Evolutionary conservation across 2,329 filamentous ascomycete genomes (phyloP).

Genomic region (Colletotrichum tropicale): DNA sequence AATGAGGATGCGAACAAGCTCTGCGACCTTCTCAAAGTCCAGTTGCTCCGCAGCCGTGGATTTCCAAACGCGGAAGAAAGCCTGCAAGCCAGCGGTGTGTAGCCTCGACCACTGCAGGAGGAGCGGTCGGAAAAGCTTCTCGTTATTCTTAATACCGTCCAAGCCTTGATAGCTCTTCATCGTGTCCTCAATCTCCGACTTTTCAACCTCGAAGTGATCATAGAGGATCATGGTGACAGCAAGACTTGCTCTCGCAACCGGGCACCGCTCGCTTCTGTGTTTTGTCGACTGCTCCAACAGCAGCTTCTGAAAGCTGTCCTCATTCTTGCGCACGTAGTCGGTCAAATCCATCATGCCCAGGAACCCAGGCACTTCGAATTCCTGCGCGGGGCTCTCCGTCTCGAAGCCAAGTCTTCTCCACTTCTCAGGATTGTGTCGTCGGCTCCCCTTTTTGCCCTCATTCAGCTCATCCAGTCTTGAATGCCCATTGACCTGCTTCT

Average conservation of each 20-base stretch:
- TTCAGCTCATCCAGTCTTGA: slow-evolving; percentile 38
- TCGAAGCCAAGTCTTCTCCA: slow-evolving; percentile 94
- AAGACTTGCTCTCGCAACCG: slow-evolving; percentile 84
- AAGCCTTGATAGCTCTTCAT: slow-evolving; percentile 75
- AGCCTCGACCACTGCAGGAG: slow-evolving; percentile 92
- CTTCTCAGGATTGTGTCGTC: slow-evolving; percentile 84
- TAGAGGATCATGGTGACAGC: slow-evolving; percentile 88
- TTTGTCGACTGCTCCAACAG: slow-evolving; percentile 86
- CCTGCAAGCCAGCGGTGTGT: slow-evolving; percentile 83
- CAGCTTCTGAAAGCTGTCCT: slow-evolving; percentile 91
- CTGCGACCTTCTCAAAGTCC: slow-evolving; percentile 92
- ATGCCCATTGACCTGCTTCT: slow-evolving; percentile 50
- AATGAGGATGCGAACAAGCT: slow-evolving; percentile 86
- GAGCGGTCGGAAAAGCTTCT: slow-evolving; percentile 85
- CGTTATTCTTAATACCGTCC: slow-evolving; percentile 79
- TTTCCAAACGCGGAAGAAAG: slow-evolving; percentile 94
- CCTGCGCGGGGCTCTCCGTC: slow-evolving; percentile 82
- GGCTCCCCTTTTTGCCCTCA: slow-evolving; percentile 62
- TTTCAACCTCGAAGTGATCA: slow-evolving; percentile 94
- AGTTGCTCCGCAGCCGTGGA: slow-evolving; percentile 81
- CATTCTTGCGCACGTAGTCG: slow-evolving; percentile 90
- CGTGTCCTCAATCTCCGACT: slow-evolving; percentile 77
- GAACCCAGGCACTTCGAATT: slow-evolving; percentile 87
- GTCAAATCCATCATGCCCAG: slow-evolving; percentile 97
- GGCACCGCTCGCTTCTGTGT: slow-evolving; percentile 76